phyloP scores from a whole-genome alignment of 192 early-diverging fungal genomes.

The Coemansia sp. region DNA sequence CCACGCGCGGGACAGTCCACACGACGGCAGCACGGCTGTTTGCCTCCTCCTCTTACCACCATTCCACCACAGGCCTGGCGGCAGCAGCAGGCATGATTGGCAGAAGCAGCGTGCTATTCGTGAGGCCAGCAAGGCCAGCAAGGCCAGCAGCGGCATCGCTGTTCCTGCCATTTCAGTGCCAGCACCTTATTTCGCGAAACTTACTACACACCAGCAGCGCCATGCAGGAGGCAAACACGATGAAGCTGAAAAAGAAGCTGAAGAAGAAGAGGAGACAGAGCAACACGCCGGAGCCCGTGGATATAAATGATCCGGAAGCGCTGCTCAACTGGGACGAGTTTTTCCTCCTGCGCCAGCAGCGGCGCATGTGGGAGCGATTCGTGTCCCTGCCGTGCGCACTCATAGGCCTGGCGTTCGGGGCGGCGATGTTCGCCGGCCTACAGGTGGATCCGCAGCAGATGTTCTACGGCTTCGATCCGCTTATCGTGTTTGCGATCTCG shows the following conservation, averaged over 20 bases:
- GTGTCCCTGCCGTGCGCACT: slow-evolving; percentile 60
- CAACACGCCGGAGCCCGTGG: neutral
- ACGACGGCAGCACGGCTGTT: no score
- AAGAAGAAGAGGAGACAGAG: neutral
- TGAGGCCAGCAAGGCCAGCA: no score
- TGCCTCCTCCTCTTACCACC: no score
- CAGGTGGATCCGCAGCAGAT: slow-evolving; percentile 64
- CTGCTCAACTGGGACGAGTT: slow-evolving; percentile 65
- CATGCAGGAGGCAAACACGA: neutral
- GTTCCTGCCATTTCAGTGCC: no score
- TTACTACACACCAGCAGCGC: no score
- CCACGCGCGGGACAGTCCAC: no score
- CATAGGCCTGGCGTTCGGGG: slow-evolving; percentile 51
- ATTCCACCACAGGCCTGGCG: no score
- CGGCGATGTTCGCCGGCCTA: slow-evolving; percentile 59
- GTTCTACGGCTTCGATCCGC: slow-evolving; percentile 67
- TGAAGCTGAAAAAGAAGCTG: neutral
- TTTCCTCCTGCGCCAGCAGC: slow-evolving; percentile 63
- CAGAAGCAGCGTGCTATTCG: no score
- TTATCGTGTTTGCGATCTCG: slow-evolving; percentile 58
- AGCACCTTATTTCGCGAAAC: neutral
- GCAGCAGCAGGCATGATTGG: no score
- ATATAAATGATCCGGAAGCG: neutral
- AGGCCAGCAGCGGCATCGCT: no score
- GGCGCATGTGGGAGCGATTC: slow-evolving; percentile 64